A percentile compares a stretch with the other conserved stretches of the same genome.
Conservation (phyloP, 116 monocot species). For the Cymodocea nodosa region DNA sequence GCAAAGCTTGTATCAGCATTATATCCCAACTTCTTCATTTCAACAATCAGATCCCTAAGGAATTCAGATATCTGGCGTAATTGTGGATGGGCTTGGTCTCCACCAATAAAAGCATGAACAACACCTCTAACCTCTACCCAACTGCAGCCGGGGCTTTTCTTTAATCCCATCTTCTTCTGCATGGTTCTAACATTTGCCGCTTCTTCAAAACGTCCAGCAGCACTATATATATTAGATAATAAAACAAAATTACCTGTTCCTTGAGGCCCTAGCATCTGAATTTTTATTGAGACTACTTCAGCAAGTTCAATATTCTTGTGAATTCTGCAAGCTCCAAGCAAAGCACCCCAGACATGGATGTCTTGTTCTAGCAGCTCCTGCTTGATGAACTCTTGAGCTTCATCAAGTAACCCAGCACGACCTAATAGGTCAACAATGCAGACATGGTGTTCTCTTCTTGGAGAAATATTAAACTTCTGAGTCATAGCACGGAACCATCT, state of each 20-base stretch:
- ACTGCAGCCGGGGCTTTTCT: constrained; percentile 84
- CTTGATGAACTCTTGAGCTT: constrained; percentile 43
- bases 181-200: constrained; percentile 55
- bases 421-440: constrained; percentile 75
- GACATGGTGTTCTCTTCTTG: constrained; percentile 77
- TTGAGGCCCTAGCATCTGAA: constrained; percentile 51
- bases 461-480: constrained; percentile 29
- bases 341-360: constrained; percentile 60
- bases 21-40: constrained; percentile 67
- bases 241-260: constrained; percentile 71
- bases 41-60: constrained; percentile 32
- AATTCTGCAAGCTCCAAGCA: constrained; percentile 72
- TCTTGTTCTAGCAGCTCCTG: constrained; percentile 58
- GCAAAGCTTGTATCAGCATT: constrained; percentile 59
- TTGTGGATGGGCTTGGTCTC: constrained; percentile 52
- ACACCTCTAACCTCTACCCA: constrained; percentile 53
- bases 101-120: constrained; percentile 75
- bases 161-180: constrained; percentile 60
- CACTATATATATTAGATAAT: constrained; percentile 73
- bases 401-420: constrained; percentile 54
- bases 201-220: constrained; percentile 57
- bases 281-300: constrained; percentile 40
- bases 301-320: constrained; percentile 62
- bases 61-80: constrained; percentile 31
- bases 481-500: constrained; percentile 44